Percentiles rank a stretch among this genome's conserved stretches.
phyloP scores from a whole-genome alignment of 73 alveolate genomes.

The Durusdinium trenchii region DNA sequence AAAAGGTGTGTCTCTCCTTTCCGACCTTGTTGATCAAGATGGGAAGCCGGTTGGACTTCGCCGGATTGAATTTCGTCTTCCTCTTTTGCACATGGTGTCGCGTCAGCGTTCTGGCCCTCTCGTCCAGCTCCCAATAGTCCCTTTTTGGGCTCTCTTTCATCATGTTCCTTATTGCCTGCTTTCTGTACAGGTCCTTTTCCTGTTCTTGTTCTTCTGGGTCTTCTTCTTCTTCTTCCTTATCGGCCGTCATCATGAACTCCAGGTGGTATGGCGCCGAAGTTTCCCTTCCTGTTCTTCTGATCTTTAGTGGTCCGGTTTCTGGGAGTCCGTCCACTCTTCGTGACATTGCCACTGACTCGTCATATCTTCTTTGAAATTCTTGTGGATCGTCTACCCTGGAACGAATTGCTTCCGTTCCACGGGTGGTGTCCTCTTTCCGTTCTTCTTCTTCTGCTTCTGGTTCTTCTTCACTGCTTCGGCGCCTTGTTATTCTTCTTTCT shows the following conservation, averaged over 20 bases:
- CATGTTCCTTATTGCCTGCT: not conserved
- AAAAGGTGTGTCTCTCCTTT: too few species aligned
- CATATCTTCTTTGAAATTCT: not conserved
- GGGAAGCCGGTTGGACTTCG: too few species aligned
- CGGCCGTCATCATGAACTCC: too few species aligned
- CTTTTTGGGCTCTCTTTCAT: not conserved
- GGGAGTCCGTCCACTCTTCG: not conserved
- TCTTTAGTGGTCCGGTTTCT: not conserved
- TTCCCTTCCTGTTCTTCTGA: not conserved
- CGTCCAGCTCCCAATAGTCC: not conserved
- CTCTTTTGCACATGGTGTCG: not conserved
- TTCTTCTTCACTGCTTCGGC: not conserved
- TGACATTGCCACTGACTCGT: not conserved
- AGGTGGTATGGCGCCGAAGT: not conserved
- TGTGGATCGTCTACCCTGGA: not conserved
- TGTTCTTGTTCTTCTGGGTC: not conserved
- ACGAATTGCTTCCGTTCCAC: not conserved
- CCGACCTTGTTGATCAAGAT: too few species aligned
- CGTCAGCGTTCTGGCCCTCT: not conserved
- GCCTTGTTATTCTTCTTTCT: not conserved
- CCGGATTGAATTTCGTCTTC: too few species aligned
- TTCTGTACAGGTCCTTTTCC: not conserved
- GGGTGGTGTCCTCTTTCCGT: not conserved
- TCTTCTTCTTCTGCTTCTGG: not conserved
- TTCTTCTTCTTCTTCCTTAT: not conserved